Percentiles rank a stretch among this genome's conserved stretches.
phyloP scores from a whole-genome alignment of 306 rosid species.

The Trifolium pratense region DNA sequence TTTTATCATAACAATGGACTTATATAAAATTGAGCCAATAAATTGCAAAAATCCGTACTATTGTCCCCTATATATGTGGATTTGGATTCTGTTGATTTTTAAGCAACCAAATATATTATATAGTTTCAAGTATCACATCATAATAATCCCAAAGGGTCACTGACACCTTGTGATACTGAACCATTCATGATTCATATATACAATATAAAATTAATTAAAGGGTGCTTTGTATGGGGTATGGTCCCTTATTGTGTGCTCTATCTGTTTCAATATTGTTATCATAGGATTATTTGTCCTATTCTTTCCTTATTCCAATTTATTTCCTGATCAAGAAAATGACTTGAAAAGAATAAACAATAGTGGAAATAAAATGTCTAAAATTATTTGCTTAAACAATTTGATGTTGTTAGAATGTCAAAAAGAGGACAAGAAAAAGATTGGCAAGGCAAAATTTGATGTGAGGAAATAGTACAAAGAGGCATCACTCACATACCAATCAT shows the following conservation, averaged over 20 bases:
- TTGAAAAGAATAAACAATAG: constrained; percentile 36
- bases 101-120: constrained; percentile 25
- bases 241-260: constrained; percentile 44
- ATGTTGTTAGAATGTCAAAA: constrained; percentile 36
- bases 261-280: constrained; percentile 49
- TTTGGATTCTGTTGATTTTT: constrained; percentile 40
- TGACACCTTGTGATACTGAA: constrained; percentile 29
- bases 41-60: constrained; percentile 37
- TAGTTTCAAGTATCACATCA: constrained; percentile 49
- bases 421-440: constrained; percentile 35
- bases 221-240: constrained; percentile 30
- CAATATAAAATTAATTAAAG: constrained; percentile 32
- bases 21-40: constrained; percentile 19
- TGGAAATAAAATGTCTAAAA: constrained; percentile 1
- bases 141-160: constrained; percentile 34
- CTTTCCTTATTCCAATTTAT: constrained; percentile 33
- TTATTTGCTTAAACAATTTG: constrained; percentile 32
- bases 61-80: constrained; percentile 38
- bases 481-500: constrained; percentile 5
- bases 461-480: constrained; percentile 35
- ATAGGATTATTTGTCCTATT: constrained; percentile 47
- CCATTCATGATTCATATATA: constrained; percentile 13
- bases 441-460: constrained; percentile 9
- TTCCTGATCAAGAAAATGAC: constrained; percentile 49
- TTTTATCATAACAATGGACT: constrained; percentile 36